phyloP scores from a whole-genome alignment of 2,329 filamentous ascomycete species.

The Verticillium nonalfalfae region DNA sequence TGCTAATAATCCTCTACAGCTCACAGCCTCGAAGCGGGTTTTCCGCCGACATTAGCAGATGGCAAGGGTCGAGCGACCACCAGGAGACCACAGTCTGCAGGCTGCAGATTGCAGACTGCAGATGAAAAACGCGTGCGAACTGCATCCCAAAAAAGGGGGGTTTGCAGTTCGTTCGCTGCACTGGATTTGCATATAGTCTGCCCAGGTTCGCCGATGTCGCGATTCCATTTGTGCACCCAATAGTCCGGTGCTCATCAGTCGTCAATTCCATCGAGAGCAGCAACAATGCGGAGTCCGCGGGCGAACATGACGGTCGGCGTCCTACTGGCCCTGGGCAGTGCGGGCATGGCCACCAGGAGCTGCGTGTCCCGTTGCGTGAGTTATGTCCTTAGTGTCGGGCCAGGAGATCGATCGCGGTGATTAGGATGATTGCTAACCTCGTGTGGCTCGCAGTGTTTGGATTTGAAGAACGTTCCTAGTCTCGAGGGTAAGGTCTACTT shows the following conservation, averaged over 20 bases:
- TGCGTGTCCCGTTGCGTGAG: slow-evolving; percentile 3
- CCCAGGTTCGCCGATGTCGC: too few species aligned
- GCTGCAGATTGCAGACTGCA: neutral
- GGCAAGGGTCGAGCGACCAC: neutral
- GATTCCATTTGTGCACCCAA: neutral
- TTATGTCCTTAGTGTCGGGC: neutral
- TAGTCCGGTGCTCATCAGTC: neutral
- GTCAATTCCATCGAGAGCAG: neutral
- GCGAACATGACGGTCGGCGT: neutral
- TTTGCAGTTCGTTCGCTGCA: neutral
- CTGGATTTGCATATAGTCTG: too few species aligned
- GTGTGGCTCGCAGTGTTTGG: slow-evolving; percentile 16
- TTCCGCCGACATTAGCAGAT: neutral
- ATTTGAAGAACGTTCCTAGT: slow-evolving; percentile 13
- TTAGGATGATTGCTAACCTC: neutral
- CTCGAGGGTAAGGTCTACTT: slow-evolving; percentile 21
- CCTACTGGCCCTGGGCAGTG: neutral
- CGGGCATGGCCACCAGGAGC: neutral
- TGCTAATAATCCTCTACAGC: neutral
- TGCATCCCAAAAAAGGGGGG: neutral
- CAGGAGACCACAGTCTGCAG: neutral
- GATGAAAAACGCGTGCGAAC: neutral
- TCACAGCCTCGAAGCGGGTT: neutral
- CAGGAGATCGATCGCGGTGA: too few species aligned
- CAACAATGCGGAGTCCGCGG: neutral